Evolutionary conservation across 2,329 filamentous ascomycete species (phyloP), one percentile per base, ranked within the genome.

Genomic region (Emericellopsis cladophorae): DNA sequence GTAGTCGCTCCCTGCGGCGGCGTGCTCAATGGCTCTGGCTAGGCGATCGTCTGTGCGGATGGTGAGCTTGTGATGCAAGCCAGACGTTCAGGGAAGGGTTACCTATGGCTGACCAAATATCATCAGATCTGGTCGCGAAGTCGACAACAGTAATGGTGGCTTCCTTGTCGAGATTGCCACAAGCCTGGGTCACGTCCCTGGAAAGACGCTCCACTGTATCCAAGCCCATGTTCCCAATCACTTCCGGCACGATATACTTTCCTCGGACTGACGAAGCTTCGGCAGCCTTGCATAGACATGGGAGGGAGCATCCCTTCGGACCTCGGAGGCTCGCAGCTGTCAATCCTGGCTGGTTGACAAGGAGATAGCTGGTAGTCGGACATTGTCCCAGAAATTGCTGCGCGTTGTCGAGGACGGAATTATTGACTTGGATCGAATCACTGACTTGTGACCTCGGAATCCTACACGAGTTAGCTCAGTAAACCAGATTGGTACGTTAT

Each of bases 281-380:
- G 16, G 65, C 55, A 14, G 66, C 60, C 26, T 56, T 51, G 53
- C 65, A 66, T 33, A 78, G 64, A 57, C 70, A 65, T 64, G 71
- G 62, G 66, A 72, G 54, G 67, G 74, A 49, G 67, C 67, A 66
- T 44, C 46, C 65, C 55, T 59, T 61, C 55, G 50, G 53, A 11
- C 14, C 7, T 10, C 65, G 62, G 51, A 90, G 79, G 58, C 94
- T 86, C 46, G 69, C 66, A 34, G 78, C 73, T 49, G 80, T 78
- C 42, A 88, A 70, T 49, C 83, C 82, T 10, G 84, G 79, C 56
- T 95, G 87, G 24, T 78, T 76, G 45, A 93, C 73, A 48, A 95
- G 59, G 43, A 93, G 65, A 62, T 95, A 95, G 50, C 74, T 74
- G 39, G 79, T 71, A 16, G 84, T 87, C 2, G 82, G 81, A 60